Evolutionary conservation across 2,329 filamentous ascomycete genomes (phyloP).

Genomic region (Boeremia exigua): DNA sequence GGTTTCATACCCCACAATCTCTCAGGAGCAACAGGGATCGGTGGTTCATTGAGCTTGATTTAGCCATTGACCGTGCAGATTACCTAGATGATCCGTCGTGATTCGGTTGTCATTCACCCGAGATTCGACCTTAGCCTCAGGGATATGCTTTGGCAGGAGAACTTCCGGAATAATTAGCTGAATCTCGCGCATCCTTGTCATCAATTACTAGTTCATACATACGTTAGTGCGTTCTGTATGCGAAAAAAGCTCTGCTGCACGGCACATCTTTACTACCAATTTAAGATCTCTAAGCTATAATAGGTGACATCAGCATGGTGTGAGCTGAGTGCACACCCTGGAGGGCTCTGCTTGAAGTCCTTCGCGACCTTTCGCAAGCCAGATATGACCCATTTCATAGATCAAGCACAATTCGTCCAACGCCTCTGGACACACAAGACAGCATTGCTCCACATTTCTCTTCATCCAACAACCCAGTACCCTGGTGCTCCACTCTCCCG

Average conservation of each 20-base stretch:
- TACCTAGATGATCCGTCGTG: not conserved
- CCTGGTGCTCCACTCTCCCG: constrained; percentile 50
- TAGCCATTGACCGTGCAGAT: constrained; percentile 1
- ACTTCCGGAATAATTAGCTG: too few species aligned
- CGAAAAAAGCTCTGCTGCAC: too few species aligned
- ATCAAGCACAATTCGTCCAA: constrained; percentile 44
- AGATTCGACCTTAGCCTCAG: not conserved
- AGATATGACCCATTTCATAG: not conserved
- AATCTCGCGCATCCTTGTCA: too few species aligned
- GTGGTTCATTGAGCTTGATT: not conserved
- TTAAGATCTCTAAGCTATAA: too few species aligned
- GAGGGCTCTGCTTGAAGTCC: too few species aligned
- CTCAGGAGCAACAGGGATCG: constrained; percentile 4
- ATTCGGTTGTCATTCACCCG: constrained; percentile 1
- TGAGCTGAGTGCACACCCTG: too few species aligned
- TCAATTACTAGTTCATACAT: too few species aligned
- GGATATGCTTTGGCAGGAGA: too few species aligned
- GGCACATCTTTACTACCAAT: too few species aligned
- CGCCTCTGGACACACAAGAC: constrained; percentile 47
- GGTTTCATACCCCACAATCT: not conserved
- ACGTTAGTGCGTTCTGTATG: too few species aligned
- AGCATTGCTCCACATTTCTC: constrained; percentile 47
- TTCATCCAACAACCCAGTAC: constrained; percentile 45
- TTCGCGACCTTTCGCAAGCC: too few species aligned
- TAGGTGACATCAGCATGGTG: too few species aligned